These are phyloP conservation scores for Phyllosticta citribraziliensis DNA, from an alignment of 2,329 filamentous ascomycete species.

Conservation along the genomic window DNA sequence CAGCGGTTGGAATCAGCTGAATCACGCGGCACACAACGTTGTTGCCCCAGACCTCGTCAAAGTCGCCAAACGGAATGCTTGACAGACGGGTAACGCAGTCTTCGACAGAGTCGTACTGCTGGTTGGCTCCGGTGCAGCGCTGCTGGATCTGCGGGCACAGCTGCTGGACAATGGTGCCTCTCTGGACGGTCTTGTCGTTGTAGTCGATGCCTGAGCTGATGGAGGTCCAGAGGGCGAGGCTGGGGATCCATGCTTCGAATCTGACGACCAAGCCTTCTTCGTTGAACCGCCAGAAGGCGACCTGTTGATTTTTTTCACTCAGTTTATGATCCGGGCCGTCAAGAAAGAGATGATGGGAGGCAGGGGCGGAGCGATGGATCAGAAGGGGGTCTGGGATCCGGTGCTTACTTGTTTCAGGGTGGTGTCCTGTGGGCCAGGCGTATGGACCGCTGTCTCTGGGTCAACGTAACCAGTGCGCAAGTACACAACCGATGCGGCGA, in stretches of 20 bases:
- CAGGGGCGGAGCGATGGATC: too few relatives aligned
- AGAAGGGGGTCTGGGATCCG: not conserved
- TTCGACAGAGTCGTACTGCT: constrained; percentile 26
- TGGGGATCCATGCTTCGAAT: constrained; percentile 38
- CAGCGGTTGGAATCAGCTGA: constrained; percentile 28
- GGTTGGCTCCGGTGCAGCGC: constrained; percentile 27
- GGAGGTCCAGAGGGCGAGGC: constrained; percentile 31
- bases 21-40: constrained; percentile 35
- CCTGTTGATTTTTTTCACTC: not conserved
- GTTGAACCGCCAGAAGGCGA: constrained; percentile 41
- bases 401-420: not conserved
- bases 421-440: not conserved
- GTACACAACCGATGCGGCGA: constrained; percentile 31
- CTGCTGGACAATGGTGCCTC: constrained; percentile 17
- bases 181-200: constrained; percentile 17
- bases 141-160: constrained; percentile 27
- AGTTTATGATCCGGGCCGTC: too few relatives aligned
- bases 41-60: constrained; percentile 36
- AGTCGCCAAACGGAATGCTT: constrained; percentile 30
- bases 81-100: constrained; percentile 26
- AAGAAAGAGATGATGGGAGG: too few relatives aligned
- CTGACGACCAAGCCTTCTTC: constrained; percentile 32
- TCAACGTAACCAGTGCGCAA: constrained; percentile 12
- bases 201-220: constrained; percentile 19
- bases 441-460: not conserved